These are phyloP conservation scores for Ceratobasidium sp. DNA, from an alignment of 1,284 basidiomycete genomes.

Conservation along the genomic window DNA sequence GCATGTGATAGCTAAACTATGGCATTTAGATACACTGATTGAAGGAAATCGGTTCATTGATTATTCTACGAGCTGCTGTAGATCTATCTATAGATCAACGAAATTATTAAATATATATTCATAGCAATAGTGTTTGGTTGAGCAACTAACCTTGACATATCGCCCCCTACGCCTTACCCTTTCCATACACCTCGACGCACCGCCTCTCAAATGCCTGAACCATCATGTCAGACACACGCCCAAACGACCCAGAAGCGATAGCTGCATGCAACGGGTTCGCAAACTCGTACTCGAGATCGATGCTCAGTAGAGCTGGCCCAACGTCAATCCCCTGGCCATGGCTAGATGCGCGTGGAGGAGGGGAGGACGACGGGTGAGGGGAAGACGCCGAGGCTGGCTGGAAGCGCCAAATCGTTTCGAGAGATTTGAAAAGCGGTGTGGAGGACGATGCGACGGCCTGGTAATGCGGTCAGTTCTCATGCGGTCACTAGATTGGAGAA, in stretches of 20 bases:
- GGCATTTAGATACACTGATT: no score
- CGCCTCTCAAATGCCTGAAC: slow-evolving; percentile 90
- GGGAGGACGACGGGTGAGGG: slow-evolving; percentile 50
- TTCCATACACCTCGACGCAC: slow-evolving; percentile 74
- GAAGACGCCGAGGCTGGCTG: slow-evolving; percentile 60
- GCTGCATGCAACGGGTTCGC: slow-evolving; percentile 85
- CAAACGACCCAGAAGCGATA: slow-evolving; percentile 83
- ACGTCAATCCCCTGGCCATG: slow-evolving; percentile 39
- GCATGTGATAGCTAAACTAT: no score
- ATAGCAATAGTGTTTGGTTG: no score
- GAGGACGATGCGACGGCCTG: slow-evolving; percentile 80
- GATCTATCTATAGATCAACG: no score
- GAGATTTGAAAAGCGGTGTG: slow-evolving; percentile 84
- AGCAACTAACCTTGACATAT: no score
- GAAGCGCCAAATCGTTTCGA: slow-evolving; percentile 85
- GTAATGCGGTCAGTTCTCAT: no score
- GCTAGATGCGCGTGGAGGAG: slow-evolving; percentile 39
- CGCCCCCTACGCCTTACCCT: slow-evolving; percentile 41
- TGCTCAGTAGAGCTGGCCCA: slow-evolving; percentile 73
- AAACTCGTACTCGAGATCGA: slow-evolving; percentile 87
- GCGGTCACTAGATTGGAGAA: no score
- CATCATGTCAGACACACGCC: slow-evolving; percentile 87
- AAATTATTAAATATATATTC: no score
- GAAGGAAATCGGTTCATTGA: no score
- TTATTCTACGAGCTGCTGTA: no score